Conservation (phyloP, 2,329 filamentous ascomycete genomes). For the Ophiostoma quercus region DNA sequence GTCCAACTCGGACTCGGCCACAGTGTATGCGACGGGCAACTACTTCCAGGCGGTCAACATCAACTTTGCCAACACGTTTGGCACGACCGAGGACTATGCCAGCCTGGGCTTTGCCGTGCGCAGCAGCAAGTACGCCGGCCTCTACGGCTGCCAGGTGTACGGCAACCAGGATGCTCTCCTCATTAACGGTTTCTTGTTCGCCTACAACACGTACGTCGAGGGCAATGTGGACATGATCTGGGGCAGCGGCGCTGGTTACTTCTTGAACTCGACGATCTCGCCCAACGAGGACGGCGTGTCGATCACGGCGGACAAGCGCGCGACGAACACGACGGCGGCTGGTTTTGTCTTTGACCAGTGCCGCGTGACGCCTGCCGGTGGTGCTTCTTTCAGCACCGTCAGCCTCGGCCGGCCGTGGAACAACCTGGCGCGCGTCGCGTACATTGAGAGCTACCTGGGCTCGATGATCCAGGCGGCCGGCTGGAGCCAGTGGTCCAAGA, state of each 20-base stretch:
- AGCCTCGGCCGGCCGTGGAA: constrained; percentile 48
- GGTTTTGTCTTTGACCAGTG: constrained; percentile 47
- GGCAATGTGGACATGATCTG: constrained; percentile 32
- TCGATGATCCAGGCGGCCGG: constrained; percentile 36
- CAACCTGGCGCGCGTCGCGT: constrained; percentile 43
- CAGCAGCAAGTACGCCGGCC: constrained; percentile 37
- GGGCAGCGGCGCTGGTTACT: constrained; percentile 41
- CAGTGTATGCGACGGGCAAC: constrained; percentile 41
- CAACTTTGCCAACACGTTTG: constrained; percentile 45
- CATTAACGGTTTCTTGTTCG: constrained; percentile 17
- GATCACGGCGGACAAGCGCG: constrained; percentile 29
- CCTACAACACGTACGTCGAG: constrained; percentile 34
- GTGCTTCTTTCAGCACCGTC: constrained; percentile 28
- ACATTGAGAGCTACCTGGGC: constrained; percentile 33
- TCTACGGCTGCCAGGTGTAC: constrained; percentile 43
- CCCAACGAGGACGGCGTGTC: constrained; percentile 28
- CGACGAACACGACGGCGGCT: constrained; percentile 35
- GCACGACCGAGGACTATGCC: constrained; percentile 42
- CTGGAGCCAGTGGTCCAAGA: constrained; percentile 44
- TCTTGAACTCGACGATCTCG: constrained; percentile 40
- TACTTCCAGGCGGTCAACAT: constrained; percentile 60
- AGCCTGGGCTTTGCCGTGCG: constrained; percentile 43
- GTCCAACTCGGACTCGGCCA: constrained; percentile 47
- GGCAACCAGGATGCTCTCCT: constrained; percentile 50
- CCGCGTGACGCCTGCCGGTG: constrained; percentile 31